Base-by-base conservation (phyloP, 495 filamentous ascomycete genomes). In the Cryomyces minteri region DNA sequence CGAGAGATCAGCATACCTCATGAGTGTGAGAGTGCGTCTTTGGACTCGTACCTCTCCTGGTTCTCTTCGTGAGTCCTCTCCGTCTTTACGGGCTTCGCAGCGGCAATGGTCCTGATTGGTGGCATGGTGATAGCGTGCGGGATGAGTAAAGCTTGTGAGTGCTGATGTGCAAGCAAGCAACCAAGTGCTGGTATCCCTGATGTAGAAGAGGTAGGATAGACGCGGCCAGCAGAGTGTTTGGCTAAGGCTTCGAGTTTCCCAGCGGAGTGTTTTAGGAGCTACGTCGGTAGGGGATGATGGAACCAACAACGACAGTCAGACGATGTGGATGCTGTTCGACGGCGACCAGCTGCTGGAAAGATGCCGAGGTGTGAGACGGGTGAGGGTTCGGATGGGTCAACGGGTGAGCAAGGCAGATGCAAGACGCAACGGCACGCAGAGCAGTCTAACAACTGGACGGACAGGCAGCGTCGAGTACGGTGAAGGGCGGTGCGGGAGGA, bases 11-110 rank as follows among this genome's bases (percentile, higher is more conserved):
- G 42, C 14, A 5, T 32, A 4, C 30, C 39, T 14, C n/a, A 37
- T 46, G 31, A 47, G 48, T 11, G 10, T 45, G 8, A 45, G 9
- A 11, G 28, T 47, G 9, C 14, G 32, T 4, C 5, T 10, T 42
- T 36, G 31, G 14, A 42, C 14, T 50, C 72, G 33, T 65, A 82
- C 79, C 79, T 72, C 63, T 96, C 88, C 61, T 90, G 84, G 49
- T 96, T 94, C 60, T 95, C 87, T 59, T 88, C 85, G 51, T 83
- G 79, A 6, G 77, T 81, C 31, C 82, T 63, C 52, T 82, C 76
- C 1, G 77, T 76, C 71, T 85, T 74, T 32, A 69, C 47, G 9
- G 68, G 64, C 59, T 70, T 73, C 7, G 60, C 51, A 3, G 61
- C 48, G 10, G 64, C 54, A 38, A 66, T 56, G 9, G 40, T 41